Percentiles rank a stretch among this genome's conserved stretches.
phyloP scores from a whole-genome alignment of 2,329 filamentous ascomycete species.

The Fusarium multiceps region DNA sequence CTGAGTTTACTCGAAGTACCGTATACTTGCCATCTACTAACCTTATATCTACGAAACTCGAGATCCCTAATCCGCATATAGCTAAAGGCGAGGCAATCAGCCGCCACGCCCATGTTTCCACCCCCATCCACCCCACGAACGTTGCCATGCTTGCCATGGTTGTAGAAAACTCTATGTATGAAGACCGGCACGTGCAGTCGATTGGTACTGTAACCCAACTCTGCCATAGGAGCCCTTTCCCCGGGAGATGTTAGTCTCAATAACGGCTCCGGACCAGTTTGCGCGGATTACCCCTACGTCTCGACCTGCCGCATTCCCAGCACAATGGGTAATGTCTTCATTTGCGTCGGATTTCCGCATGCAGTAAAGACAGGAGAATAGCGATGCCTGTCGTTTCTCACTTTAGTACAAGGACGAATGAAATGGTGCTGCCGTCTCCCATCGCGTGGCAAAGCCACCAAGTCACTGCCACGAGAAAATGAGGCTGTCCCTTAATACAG shows the following conservation, averaged over 20 bases:
- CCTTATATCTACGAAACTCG: slow-evolving; percentile 24
- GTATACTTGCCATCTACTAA: slow-evolving; percentile 26
- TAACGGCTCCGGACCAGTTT: slow-evolving; percentile 20
- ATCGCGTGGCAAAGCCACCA: slow-evolving; percentile 19
- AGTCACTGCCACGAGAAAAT: neutral
- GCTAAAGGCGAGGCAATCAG: neutral
- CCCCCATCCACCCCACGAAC: slow-evolving; percentile 12
- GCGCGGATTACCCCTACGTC: slow-evolving; percentile 15
- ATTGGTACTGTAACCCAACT: neutral
- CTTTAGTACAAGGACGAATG: neutral
- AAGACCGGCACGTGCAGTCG: slow-evolving; percentile 2
- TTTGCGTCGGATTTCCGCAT: slow-evolving; percentile 15
- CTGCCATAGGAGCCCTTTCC: slow-evolving; percentile 6
- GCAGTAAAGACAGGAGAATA: slow-evolving; percentile 25
- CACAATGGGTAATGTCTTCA: slow-evolving; percentile 29
- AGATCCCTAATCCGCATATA: slow-evolving; percentile 11
- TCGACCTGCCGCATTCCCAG: neutral
- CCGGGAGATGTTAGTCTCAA: slow-evolving; percentile 17
- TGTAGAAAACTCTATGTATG: neutral
- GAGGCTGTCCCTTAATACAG: neutral
- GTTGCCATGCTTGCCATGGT: neutral
- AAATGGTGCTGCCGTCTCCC: neutral
- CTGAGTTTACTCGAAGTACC: slow-evolving; percentile 21
- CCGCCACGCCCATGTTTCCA: slow-evolving; percentile 19
- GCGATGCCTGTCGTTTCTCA: neutral